Conservation (phyloP, 371 early-diverging fungal genomes). For the Synchytrium microbalum region DNA sequence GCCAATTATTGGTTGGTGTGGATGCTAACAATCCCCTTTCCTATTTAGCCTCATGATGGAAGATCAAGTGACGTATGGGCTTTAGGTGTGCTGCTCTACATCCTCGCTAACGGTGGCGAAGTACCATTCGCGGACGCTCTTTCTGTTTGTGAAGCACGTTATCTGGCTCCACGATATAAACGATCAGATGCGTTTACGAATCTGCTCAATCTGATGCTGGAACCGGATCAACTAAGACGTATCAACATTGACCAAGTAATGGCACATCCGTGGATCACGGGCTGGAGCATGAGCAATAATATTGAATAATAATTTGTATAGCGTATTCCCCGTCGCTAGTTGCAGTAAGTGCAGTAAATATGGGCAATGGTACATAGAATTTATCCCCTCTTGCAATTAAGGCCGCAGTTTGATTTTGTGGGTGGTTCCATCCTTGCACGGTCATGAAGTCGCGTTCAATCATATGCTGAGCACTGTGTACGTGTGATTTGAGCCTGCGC, state of each 20-base stretch:
- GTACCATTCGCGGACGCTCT: background rate
- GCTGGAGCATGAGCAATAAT: background rate
- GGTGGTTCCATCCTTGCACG: too few relatives aligned
- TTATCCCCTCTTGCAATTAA: too few relatives aligned
- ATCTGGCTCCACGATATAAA: background rate
- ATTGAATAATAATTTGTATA: too few relatives aligned
- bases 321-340: too few relatives aligned
- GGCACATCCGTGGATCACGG: background rate
- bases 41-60: background rate
- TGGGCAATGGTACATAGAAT: too few relatives aligned
- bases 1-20: background rate
- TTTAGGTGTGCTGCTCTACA: constrained; percentile 2
- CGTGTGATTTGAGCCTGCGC: too few relatives aligned
- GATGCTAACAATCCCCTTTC: background rate
- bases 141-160: background rate
- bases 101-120: background rate
- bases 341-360: too few relatives aligned
- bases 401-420: too few relatives aligned
- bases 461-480: too few relatives aligned
- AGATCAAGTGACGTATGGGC: background rate
- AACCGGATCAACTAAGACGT: background rate
- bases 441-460: too few relatives aligned
- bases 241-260: background rate
- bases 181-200: background rate
- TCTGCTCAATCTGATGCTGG: background rate